A percentile compares a stretch with the other conserved stretches of the same genome.
Conservation (phyloP, 2,329 filamentous ascomycete species). For the Grosmannia huntii region DNA sequence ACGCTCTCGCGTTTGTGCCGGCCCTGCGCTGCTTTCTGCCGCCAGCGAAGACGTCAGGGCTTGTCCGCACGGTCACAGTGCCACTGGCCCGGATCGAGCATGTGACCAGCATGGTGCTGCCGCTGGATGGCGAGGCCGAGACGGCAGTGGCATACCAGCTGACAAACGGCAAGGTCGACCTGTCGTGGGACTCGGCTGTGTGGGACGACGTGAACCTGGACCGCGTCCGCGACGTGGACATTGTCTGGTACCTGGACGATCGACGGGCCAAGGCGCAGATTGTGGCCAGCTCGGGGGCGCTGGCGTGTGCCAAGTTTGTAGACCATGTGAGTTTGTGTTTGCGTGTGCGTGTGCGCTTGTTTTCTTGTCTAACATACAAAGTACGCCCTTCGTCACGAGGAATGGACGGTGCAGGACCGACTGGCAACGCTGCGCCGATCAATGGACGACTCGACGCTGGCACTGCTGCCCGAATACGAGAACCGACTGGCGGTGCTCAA, state of each 20-base stretch:
- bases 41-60: slow-evolving; percentile 37
- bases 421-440: slow-evolving; percentile 76
- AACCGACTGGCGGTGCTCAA: slow-evolving; percentile 86
- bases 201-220: slow-evolving; percentile 81
- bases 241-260: slow-evolving; percentile 68
- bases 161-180: slow-evolving; percentile 41
- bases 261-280: slow-evolving; percentile 47
- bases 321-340: slow-evolving; percentile 62
- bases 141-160: slow-evolving; percentile 43
- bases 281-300: slow-evolving; percentile 52
- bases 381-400: slow-evolving; percentile 93
- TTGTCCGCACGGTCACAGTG: slow-evolving; percentile 49
- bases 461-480: slow-evolving; percentile 91
- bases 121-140: not conserved
- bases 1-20: slow-evolving; percentile 73
- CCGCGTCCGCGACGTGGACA: slow-evolving; percentile 67
- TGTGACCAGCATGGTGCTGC: slow-evolving; percentile 53
- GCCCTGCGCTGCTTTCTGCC: slow-evolving; percentile 52
- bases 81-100: slow-evolving; percentile 72
- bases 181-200: slow-evolving; percentile 57
- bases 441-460: slow-evolving; percentile 92
- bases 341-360: not conserved
- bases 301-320: slow-evolving; percentile 64
- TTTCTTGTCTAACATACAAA: slow-evolving; percentile 24
- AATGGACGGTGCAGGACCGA: slow-evolving; percentile 92